Evolutionary conservation across 805 yeast genomes (phyloP).

Genomic region (Blastobotrys americana): DNA sequence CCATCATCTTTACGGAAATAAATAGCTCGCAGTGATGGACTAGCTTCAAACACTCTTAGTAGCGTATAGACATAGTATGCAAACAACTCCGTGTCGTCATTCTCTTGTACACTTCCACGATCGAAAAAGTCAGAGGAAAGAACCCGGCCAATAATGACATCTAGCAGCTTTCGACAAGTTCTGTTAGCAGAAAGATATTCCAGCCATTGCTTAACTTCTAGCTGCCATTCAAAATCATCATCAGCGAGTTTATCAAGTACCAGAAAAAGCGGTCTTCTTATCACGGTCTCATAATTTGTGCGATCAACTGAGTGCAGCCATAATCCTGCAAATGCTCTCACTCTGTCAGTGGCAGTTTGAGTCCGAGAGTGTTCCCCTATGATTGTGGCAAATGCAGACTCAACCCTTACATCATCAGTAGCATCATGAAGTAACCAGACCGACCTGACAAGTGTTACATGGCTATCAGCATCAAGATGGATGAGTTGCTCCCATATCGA

Average conservation of each 20-base stretch:
- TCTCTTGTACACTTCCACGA: slow-evolving; percentile 17
- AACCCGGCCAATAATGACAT: slow-evolving; percentile 50
- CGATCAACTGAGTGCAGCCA: slow-evolving; percentile 70
- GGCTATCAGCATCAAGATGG: slow-evolving; percentile 38
- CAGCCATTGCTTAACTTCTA: slow-evolving; percentile 23
- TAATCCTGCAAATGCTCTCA: slow-evolving; percentile 52
- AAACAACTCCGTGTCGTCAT: slow-evolving; percentile 58
- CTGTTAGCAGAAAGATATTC: slow-evolving; percentile 34
- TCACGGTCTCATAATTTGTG: slow-evolving; percentile 29
- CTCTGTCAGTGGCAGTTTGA: slow-evolving; percentile 26
- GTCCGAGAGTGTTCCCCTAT: slow-evolving; percentile 13
- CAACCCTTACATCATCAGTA: slow-evolving; percentile 49
- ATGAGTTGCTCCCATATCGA: slow-evolving; percentile 1
- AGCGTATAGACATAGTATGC: slow-evolving; percentile 54
- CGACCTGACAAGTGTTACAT: slow-evolving; percentile 62
- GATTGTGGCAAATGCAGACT: slow-evolving; percentile 57
- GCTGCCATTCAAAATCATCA: slow-evolving; percentile 3
- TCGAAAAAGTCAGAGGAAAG: slow-evolving; percentile 35
- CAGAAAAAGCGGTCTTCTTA: slow-evolving; percentile 2
- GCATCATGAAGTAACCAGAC: slow-evolving; percentile 53
- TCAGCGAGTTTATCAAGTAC: slow-evolving; percentile 1
- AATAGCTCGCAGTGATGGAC: slow-evolving; percentile 42
- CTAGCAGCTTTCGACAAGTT: slow-evolving; percentile 52
- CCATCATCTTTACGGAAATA: slow-evolving; percentile 3
- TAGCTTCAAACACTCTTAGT: slow-evolving; percentile 40